Base-by-base conservation (phyloP, 176 grass and related monocot genomes). In the Eleusine indica region DNA sequence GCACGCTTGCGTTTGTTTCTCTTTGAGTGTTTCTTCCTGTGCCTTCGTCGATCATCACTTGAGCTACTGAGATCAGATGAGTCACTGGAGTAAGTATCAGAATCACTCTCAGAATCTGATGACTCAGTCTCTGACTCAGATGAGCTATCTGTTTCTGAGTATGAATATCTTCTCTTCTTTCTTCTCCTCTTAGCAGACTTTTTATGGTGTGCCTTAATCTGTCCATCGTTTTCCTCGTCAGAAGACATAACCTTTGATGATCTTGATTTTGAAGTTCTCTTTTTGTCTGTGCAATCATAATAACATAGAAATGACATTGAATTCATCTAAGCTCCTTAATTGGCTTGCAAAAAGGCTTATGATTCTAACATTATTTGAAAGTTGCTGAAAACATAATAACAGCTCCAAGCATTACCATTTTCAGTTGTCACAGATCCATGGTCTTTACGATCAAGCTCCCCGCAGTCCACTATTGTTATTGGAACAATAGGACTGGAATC, bases 51-150 rank as follows among this genome's bases (percentile, higher is more conserved):
- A 44, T 96, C 97, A 86, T 94, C 91, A 86, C 93, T 96, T 89
- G 97, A 99, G 61, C 91, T 95, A 73, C 97, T 99, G 70, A 94
- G 49, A 84, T 94, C 93, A 57, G 97, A 94, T 28, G 78, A 82
- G 21, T 91, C 88, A 48, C 90, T 93, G 32, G 97, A 94, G 60
- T 91, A 79, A 62, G 85, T 80, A 85, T 96, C 93, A 78, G 91
- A 96, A 28, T 94, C 97, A 1, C 89, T 94, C 32, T 94, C 93
- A 19, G 86, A 89, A 53, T 99, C 91, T n/a, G 87, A 95, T 2
- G 73, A 76, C 35, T 94, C 91, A 75, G 87, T 86, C 35, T 92
- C 93, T 9, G 93, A 85, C 57, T 94, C 93, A 2, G 97, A 92
- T 39, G 89, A 96, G 79, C 86, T 97, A 69, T 99, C 91, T 41